These are phyloP conservation scores for Dicorynia guianensis DNA, from an alignment of 306 rosid species.

Conservation along the genomic window DNA sequence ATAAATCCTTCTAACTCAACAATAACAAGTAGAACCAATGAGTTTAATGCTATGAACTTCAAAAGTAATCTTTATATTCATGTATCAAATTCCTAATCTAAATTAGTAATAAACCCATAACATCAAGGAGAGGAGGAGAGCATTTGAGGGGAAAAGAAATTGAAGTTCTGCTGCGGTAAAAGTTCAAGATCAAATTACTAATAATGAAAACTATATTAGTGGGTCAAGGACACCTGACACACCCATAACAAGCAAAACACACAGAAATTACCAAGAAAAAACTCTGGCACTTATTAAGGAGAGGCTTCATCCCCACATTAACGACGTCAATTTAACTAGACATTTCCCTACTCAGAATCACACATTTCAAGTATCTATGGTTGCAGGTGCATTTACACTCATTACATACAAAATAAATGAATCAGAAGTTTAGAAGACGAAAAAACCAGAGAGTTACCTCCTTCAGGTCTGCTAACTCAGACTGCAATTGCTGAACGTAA, in stretches of 20 bases:
- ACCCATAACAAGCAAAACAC: not conserved
- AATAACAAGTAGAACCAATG: not conserved
- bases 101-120: not conserved
- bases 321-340: constrained; percentile 18
- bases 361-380: constrained; percentile 10
- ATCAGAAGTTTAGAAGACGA: not conserved
- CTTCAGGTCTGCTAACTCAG: constrained; percentile 60
- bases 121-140: not conserved
- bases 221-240: not conserved
- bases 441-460: constrained; percentile 58
- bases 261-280: not conserved
- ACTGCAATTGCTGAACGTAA: constrained; percentile 76
- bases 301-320: not conserved
- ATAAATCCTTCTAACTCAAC: not conserved
- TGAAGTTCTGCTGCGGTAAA: not conserved
- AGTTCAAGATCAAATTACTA: not conserved
- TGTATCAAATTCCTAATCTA: not conserved
- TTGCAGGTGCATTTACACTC: not conserved
- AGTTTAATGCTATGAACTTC: not conserved
- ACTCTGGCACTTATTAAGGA: not conserved
- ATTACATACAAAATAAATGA: constrained; percentile 2
- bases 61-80: not conserved
- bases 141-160: not conserved
- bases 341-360: constrained; percentile 18
- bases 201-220: not conserved